A percentile compares a stretch with the other conserved stretches of the same genome.
These are phyloP conservation scores for Lyophyllum atratum DNA, from an alignment of 768 basidiomycete genomes.

Conservation along the genomic window DNA sequence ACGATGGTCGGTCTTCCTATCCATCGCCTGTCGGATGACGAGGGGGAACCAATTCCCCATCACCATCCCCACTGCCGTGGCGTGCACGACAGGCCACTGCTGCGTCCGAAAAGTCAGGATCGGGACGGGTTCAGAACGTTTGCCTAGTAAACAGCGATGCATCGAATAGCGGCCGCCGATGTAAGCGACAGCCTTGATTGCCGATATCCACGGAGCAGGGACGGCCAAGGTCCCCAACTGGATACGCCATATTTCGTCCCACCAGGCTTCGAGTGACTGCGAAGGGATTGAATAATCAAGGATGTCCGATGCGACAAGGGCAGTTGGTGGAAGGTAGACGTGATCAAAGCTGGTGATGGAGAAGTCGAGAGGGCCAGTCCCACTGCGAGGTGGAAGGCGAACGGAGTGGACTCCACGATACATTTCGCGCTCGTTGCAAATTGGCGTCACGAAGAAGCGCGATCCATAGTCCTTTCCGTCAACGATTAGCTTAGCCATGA, in stretches of 20 bases:
- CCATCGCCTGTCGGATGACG: slow-evolving; percentile 36
- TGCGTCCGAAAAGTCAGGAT: slow-evolving; percentile 69
- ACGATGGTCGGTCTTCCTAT: slow-evolving; percentile 41
- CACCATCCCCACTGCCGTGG: slow-evolving; percentile 53
- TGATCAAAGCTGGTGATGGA: slow-evolving; percentile 58
- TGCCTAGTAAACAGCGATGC: slow-evolving; percentile 52
- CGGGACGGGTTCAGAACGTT: slow-evolving; percentile 41
- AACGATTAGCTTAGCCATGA: slow-evolving; percentile 58
- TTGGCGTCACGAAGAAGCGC: slow-evolving; percentile 57
- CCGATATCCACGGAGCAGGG: slow-evolving; percentile 49
- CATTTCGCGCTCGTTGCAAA: slow-evolving; percentile 56
- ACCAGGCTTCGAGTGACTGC: slow-evolving; percentile 51
- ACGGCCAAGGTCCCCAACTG: slow-evolving; percentile 56
- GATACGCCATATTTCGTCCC: slow-evolving; percentile 57
- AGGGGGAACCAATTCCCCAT: slow-evolving; percentile 49
- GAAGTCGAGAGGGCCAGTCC: slow-evolving; percentile 56
- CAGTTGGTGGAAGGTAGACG: slow-evolving; percentile 50
- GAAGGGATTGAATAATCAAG: slow-evolving; percentile 39
- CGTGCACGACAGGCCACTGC: slow-evolving; percentile 58
- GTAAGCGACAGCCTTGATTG: slow-evolving; percentile 53
- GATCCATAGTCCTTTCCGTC: slow-evolving; percentile 50
- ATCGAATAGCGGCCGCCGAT: slow-evolving; percentile 61
- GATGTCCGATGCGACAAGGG: slow-evolving; percentile 49
- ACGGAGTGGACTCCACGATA: slow-evolving; percentile 52
- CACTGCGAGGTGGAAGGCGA: slow-evolving; percentile 51